These are phyloP conservation scores for Gymnopilus junonius DNA, from an alignment of 768 basidiomycete genomes.

Conservation along the genomic window DNA sequence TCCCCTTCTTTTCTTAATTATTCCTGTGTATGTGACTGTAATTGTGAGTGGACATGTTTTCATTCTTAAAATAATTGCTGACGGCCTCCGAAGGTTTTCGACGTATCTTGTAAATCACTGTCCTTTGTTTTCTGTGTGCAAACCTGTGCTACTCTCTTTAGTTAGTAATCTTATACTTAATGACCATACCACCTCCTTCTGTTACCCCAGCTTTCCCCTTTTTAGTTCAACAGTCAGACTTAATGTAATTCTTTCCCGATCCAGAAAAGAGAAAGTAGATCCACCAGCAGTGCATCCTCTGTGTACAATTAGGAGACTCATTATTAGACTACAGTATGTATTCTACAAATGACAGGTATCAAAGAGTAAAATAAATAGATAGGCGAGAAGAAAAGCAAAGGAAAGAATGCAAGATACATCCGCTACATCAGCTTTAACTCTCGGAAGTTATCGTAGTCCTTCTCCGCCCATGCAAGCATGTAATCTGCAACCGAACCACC, in stretches of 20 bases:
- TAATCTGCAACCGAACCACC: conserved; percentile 84
- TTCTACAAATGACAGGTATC: conserved; percentile 2
- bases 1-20: not conserved
- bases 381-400: not conserved
- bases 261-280: not conserved
- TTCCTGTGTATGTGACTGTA: not conserved
- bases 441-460: conserved; percentile 70
- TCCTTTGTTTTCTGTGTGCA: not conserved
- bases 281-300: not conserved
- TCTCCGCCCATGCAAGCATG: conserved; percentile 72
- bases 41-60: not conserved
- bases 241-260: not conserved
- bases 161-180: not conserved
- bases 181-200: conserved; percentile 1
- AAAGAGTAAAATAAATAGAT: not conserved
- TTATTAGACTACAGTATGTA: conserved; percentile 6
- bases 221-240: not conserved
- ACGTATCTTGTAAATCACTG: not conserved
- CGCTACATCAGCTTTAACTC: conserved; percentile 59
- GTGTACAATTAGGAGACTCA: not conserved
- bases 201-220: not conserved
- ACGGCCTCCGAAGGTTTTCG: not conserved
- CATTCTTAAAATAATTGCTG: not conserved
- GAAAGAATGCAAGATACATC: not conserved
- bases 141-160: not conserved